Evolutionary conservation across 2,329 filamentous ascomycete genomes (phyloP).

Genomic region (Phialophora verrucosa): DNA sequence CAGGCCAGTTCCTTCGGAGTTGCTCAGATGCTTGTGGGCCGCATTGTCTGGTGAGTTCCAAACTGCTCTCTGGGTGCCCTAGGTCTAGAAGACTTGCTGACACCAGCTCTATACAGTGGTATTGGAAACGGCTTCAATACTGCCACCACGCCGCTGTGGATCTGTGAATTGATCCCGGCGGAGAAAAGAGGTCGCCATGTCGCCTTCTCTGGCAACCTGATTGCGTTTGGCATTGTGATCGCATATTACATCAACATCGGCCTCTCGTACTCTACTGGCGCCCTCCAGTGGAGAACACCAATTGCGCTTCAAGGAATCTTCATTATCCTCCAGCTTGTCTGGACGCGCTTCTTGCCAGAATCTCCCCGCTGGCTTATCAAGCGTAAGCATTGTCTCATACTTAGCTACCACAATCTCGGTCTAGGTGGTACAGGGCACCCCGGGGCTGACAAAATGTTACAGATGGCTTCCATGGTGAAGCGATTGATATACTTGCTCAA

Average conservation of each 20-base stretch:
- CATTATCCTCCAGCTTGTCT: slow-evolving; percentile 41
- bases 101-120: slow-evolving; percentile 44
- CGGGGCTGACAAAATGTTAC: no score
- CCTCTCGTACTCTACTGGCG: slow-evolving; percentile 43
- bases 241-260: slow-evolving; percentile 57
- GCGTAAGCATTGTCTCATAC: slow-evolving; percentile 41
- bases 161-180: slow-evolving; percentile 52
- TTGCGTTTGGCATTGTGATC: slow-evolving; percentile 55
- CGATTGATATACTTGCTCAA: no score
- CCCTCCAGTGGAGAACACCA: slow-evolving; percentile 51
- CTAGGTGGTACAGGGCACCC: no score
- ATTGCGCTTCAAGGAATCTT: slow-evolving; percentile 53
- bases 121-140: slow-evolving; percentile 56
- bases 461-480: no score
- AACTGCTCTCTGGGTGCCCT: neutral
- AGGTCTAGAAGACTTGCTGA: neutral
- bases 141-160: slow-evolving; percentile 53
- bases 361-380: slow-evolving; percentile 62
- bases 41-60: slow-evolving; percentile 45
- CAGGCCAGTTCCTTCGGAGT: slow-evolving; percentile 54
- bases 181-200: slow-evolving; percentile 45
- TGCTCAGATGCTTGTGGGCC: slow-evolving; percentile 54
- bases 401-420: no score
- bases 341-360: slow-evolving; percentile 47
- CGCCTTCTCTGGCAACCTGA: slow-evolving; percentile 40